Evolutionary conservation across 805 yeast species (phyloP), one percentile per base, ranked within the genome.

Genomic region (Huiozyma sinensis): DNA sequence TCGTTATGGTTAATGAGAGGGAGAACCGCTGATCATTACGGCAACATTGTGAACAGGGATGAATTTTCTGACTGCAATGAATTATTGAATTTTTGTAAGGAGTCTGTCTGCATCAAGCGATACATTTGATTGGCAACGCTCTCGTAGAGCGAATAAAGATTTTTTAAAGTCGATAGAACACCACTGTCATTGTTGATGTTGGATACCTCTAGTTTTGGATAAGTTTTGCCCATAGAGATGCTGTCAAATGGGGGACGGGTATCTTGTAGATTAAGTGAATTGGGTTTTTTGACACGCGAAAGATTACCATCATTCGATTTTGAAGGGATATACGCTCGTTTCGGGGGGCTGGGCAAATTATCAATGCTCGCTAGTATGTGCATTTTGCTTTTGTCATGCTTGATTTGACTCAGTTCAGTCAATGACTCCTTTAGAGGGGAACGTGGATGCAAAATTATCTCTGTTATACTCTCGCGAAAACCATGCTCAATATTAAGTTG

Each of bases 61-160:
- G 68, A 64, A 33, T 65, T 69, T 39, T 52, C 58, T 43, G 64
- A 66, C 4, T 64, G 49, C 5, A 65, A 66, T 0, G 79, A 72
- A 7, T 55, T 58, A 33, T 80, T 46, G 51, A 85, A 84, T 57
- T 83, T 84, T 3, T 83, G 83, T 35, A 81, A 69, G 6, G 92
- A 82, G 62, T 85, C 94, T 33, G 61, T 70, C 50, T 81, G 83
- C 82, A 85, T 77, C 61, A 85, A 61, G 36, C 68, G 63, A 51
- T 72, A 72, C 41, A 82, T 70, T 38, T 72, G 73, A 8, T 51
- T 42, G n/a, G 70, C 66, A 6, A 82, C 74, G 17, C 65, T 64
- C n/a, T 69, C 70, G 42, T 75, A 73, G 11, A 75, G 61, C 1
- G 71, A 72, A 29, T 53, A 64, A 8, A 75, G 51, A 32, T 60